A percentile compares a stretch with the other conserved stretches of the same genome.
These are phyloP conservation scores for Xylaria cubensis DNA, from an alignment of 495 filamentous ascomycete genomes.

Conservation along the genomic window DNA sequence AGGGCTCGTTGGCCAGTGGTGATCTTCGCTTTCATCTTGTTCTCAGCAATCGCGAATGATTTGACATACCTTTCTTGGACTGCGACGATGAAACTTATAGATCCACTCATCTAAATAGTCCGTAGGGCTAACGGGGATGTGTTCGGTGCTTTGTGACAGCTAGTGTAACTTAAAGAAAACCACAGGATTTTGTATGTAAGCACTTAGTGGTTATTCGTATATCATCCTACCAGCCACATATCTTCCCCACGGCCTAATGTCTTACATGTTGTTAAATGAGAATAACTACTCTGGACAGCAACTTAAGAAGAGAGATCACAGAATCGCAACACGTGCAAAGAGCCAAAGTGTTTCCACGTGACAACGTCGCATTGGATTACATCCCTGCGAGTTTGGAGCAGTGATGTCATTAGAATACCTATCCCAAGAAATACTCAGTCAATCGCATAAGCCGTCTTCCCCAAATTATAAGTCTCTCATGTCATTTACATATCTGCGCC, in stretches of 20 bases:
- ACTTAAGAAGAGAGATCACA: no score
- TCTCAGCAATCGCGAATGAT: neutral
- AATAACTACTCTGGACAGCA: neutral
- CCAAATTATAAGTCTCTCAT: neutral
- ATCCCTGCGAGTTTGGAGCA: neutral
- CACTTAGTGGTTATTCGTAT: neutral
- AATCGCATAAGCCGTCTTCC: neutral
- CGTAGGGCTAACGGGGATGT: neutral
- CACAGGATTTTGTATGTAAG: neutral
- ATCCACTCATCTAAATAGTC: neutral
- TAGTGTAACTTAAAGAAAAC: neutral
- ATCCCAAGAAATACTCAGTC: neutral
- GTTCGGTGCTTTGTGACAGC: neutral
- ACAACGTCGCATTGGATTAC: neutral
- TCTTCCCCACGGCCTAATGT: neutral
- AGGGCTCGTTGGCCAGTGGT: neutral
- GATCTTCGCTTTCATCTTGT: neutral
- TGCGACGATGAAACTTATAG: neutral
- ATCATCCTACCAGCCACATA: no score
- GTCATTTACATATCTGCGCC: neutral
- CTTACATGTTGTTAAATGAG: neutral
- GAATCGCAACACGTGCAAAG: neutral
- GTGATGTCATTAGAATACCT: slow-evolving; percentile 1
- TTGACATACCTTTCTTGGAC: neutral
- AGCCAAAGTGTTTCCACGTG: neutral